A percentile compares a stretch with the other conserved stretches of the same genome.
These are phyloP conservation scores for Komagataea norvegica DNA, from an alignment of 1,139 yeast species.

Conservation along the genomic window DNA sequence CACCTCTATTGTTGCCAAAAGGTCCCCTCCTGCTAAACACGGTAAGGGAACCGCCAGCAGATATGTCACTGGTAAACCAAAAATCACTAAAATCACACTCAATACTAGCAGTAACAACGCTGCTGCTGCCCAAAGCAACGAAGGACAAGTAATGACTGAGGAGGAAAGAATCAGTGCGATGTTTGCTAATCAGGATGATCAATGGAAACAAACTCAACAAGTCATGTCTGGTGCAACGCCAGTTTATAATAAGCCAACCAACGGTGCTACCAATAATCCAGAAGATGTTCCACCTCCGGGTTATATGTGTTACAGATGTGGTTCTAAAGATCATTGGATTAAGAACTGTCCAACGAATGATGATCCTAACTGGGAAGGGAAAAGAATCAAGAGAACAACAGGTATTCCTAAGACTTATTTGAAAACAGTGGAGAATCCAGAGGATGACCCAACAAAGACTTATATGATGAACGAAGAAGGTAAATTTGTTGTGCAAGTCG, in stretches of 20 bases:
- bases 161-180: constrained; percentile 84
- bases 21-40: constrained; percentile 68
- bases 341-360: constrained; percentile 91
- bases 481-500: constrained; percentile 89
- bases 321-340: constrained; percentile 95
- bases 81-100: constrained; percentile 44
- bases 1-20: constrained; percentile 70
- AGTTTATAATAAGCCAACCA: constrained; percentile 45
- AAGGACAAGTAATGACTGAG: constrained; percentile 52
- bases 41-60: constrained; percentile 65
- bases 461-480: constrained; percentile 93
- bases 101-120: constrained; percentile 20
- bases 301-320: constrained; percentile 93
- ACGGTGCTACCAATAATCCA: constrained; percentile 36
- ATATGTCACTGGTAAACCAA: constrained; percentile 82
- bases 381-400: constrained; percentile 84
- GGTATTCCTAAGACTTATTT: constrained; percentile 96
- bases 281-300: constrained; percentile 82
- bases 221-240: constrained; percentile 76
- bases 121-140: constrained; percentile 21
- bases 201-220: constrained; percentile 93
- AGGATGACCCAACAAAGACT: constrained; percentile 63
- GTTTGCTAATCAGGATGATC: constrained; percentile 90
- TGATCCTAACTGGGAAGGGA: constrained; percentile 93
- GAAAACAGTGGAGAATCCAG: constrained; percentile 66